Conservation (phyloP, 2,329 filamentous ascomycete genomes). For the Aspergillus aculeatinus region DNA sequence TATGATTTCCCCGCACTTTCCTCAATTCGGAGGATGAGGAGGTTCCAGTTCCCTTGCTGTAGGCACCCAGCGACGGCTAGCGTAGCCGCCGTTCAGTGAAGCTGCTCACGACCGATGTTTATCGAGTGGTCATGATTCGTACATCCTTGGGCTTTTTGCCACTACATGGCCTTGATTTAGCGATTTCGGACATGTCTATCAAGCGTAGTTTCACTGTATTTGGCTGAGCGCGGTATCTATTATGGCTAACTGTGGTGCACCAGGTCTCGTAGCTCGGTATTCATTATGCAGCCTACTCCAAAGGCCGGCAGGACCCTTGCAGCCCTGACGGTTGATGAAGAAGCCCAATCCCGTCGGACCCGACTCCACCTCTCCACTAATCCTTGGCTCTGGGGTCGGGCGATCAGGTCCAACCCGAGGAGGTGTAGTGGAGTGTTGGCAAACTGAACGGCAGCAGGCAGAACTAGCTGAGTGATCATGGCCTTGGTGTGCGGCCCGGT, state of each 20-base stretch:
- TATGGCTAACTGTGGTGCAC: background rate
- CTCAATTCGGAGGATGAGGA: background rate
- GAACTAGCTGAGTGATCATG: constrained; percentile 64
- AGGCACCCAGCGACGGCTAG: background rate
- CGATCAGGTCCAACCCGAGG: constrained; percentile 69
- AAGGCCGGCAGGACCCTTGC: constrained; percentile 2
- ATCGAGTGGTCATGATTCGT: background rate
- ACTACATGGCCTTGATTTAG: background rate
- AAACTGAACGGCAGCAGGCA: constrained; percentile 74
- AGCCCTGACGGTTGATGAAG: background rate
- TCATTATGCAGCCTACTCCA: background rate
- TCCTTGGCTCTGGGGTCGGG: background rate
- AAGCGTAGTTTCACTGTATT: background rate
- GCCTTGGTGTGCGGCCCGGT: constrained; percentile 23
- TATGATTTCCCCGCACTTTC: background rate
- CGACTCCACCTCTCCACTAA: background rate
- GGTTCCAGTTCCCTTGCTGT: background rate
- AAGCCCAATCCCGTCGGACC: background rate
- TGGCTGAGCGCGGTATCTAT: background rate
- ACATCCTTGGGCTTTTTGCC: background rate
- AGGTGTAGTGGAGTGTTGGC: constrained; percentile 79
- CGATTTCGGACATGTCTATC: background rate
- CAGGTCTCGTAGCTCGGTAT: background rate
- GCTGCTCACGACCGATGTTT: background rate
- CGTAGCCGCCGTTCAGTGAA: background rate